phyloP scores from a whole-genome alignment of 139 green algal genomes.

The Chlamydomonas incerta region DNA sequence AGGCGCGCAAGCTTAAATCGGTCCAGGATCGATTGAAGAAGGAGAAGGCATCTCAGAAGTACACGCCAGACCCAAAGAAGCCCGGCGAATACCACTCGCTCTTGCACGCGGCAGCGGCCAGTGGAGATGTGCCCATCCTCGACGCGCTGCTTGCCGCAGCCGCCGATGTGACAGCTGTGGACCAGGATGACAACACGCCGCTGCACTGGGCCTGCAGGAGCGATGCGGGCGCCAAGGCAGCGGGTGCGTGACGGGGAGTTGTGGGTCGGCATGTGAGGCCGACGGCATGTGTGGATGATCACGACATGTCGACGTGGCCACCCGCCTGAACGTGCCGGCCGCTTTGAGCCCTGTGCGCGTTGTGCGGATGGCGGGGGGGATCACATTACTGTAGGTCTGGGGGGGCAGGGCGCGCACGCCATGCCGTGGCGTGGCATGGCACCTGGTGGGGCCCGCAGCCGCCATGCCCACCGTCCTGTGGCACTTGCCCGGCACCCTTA shows the following conservation, averaged over 20 bases:
- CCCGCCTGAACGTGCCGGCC: too few species aligned
- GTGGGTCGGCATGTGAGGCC: too few species aligned
- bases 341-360: too few species aligned
- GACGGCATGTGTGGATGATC: too few species aligned
- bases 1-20: conserved; percentile 19
- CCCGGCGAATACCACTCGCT: background rate
- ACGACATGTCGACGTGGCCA: too few species aligned
- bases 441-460: too few species aligned
- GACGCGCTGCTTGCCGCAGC: conserved; percentile 17
- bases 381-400: too few species aligned
- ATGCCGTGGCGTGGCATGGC: too few species aligned
- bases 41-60: conserved; percentile 20
- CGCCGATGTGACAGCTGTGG: background rate
- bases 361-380: too few species aligned
- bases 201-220: conserved; percentile 4
- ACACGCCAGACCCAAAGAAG: conserved; percentile 13
- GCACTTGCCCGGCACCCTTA: too few species aligned
- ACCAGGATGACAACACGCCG: conserved; percentile 12
- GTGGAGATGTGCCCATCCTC: conserved; percentile 1
- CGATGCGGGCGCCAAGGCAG: background rate
- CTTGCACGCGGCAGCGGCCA: background rate
- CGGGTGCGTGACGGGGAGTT: background rate
- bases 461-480: too few species aligned
- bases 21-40: conserved; percentile 5
- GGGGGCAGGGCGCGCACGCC: too few species aligned